Evolutionary conservation across 108 stramenopile genomes (phyloP), one percentile per base, ranked within the genome.

Genomic region (Nitzschia putrida): DNA sequence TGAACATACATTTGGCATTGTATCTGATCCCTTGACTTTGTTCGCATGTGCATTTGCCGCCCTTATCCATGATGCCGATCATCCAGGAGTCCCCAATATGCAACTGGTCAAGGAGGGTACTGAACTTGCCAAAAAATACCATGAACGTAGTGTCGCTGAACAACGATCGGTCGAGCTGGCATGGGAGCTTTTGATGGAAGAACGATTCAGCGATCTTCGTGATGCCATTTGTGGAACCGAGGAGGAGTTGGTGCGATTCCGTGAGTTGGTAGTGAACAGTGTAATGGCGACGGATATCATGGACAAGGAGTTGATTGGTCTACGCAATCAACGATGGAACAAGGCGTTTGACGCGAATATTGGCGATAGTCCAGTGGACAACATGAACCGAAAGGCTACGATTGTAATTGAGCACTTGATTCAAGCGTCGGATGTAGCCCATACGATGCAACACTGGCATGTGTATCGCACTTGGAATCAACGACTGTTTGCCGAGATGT

Each of bases 41-140:
- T 66, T 66, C 38, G 45, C 65, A 1, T 38, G 43, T 37, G 65
- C 38, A 0, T 47, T 66, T 8, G 49, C 65, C 9, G 65, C 65
- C 3, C 21, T 66, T 7, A 66, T 66, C 53, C 65, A 66, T 38
- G 65, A 66, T 22, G 50, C 34, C 7, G 51, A 66, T 29, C 65
- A 66, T 26, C 45, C 43, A 6, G 83, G 83, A 13, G 78, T 84
- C 16, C 78, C 80, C 22, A 84, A 84, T 29, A 49, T 64, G 18
- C 77, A 66, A 49, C 40, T 81, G 44, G 53, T 84, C 44, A 72
- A 84, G 43, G 83, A 84, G 50, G 74, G 73, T 37, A 58, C 78
- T 39, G 73, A 61, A 26, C 47, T 84, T 53, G 80, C 83, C 12
- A 55, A 68, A 13, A 34, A 54, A 37, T 80, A 84, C 69, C 79